Conservation (phyloP, 2,329 filamentous ascomycete genomes). For the Colletotrichum truncatum region DNA sequence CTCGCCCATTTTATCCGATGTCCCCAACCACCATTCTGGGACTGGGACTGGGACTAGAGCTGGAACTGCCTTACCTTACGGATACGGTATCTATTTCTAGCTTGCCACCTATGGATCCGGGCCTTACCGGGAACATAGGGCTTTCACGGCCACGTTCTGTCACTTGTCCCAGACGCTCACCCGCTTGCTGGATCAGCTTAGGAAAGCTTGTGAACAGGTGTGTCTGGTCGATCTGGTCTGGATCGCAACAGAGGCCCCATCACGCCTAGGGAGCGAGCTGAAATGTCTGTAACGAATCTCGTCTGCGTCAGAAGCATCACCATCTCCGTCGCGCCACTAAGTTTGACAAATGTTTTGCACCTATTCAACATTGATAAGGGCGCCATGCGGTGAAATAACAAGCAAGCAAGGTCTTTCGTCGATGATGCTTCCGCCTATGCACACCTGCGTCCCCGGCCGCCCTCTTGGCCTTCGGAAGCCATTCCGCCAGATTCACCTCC, state of each 20-base stretch:
- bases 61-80: not conserved
- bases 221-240: slow-evolving; percentile 20
- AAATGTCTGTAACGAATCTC: not conserved
- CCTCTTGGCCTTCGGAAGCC: not conserved
- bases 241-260: slow-evolving; percentile 4
- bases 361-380: not conserved
- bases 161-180: slow-evolving; percentile 1
- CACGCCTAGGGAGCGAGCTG: not conserved
- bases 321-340: slow-evolving; percentile 2
- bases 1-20: slow-evolving; percentile 14
- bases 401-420: not conserved
- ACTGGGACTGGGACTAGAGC: not conserved
- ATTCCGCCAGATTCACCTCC: not conserved
- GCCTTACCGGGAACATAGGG: not conserved
- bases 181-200: slow-evolving; percentile 9
- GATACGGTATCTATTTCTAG: slow-evolving; percentile 1
- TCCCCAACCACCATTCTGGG: slow-evolving; percentile 4
- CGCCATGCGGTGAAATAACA: not conserved
- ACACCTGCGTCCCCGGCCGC: not conserved
- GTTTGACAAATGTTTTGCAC: not conserved
- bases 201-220: not conserved
- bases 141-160: not conserved
- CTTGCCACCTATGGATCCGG: not conserved
- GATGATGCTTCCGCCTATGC: not conserved
- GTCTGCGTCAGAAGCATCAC: not conserved